Evolutionary conservation across 371 early-diverging fungal genomes (phyloP), one percentile per base, ranked within the genome.

Genomic region (Apophysomyces sp.): DNA sequence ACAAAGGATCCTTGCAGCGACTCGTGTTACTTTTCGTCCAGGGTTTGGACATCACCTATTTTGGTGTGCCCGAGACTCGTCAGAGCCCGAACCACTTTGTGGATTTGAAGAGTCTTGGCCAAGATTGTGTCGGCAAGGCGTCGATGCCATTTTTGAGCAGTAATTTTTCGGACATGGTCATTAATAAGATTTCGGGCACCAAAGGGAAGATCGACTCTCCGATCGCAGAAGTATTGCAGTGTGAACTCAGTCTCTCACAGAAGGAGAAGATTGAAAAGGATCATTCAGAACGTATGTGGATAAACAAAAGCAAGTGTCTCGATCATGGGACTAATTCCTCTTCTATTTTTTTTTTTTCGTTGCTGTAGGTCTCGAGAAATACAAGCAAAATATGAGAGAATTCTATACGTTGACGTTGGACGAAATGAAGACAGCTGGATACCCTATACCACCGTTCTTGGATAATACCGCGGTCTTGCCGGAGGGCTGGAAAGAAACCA

Each of bases 401-500:
- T 75, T 68, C 55, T 85, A 82, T 58, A 52, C 85, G 11, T 53
- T 88, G 65, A 69, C 80, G 1, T 59, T 76, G 21, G 76, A 82
- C 4, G 74, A 86, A 30, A 59, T 88, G 64, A 73, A 58, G 21
- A 73, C 69, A 28, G 72, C 61, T 18, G 71, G 75, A 13, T 88
- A 80, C 57, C 86, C 88, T 49, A 71, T 88, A 21, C 86, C 88
- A 7, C 52, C 78, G 3, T 80, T 62, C 40, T 60, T 87, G 36
- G 80, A 72, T 67, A 30, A 66, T 1, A 55, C 57, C 7, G 71
- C 55, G 3, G 36, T 57, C 0, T 51, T 84, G 28, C 65, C 63
- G 29, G 69, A 79, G 3, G 86, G 73, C 0, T 88, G 88, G 88
- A 76, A 83, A 29, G 84, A 88, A 41, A 77, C 81, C 2, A 77